Conservation (phyloP, 805 yeast species). For the Starmerella powellii region DNA sequence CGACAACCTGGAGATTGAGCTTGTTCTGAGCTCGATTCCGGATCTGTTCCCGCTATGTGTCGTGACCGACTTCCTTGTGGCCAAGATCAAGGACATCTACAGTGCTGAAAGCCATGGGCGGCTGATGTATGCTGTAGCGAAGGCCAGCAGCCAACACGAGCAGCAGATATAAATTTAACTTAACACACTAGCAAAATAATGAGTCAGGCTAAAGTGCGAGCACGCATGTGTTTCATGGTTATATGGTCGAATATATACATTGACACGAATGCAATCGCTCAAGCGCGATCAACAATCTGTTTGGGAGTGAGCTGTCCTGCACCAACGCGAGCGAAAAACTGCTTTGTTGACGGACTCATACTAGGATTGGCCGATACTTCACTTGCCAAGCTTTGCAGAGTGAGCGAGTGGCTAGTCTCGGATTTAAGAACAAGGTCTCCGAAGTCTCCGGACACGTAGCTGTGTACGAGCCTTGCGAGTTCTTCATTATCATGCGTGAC, state of each 20-base stretch:
- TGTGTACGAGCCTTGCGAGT: conserved; percentile 4
- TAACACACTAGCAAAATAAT: no score
- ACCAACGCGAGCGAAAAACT: conserved; percentile 17
- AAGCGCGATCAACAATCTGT: conserved; percentile 10
- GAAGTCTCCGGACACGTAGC: conserved; percentile 14
- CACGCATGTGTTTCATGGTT: no score
- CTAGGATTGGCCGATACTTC: conserved; percentile 14
- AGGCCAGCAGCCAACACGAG: neutral
- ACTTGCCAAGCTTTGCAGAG: conserved; percentile 7
- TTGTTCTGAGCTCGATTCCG: conserved; percentile 3
- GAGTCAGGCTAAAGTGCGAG: no score
- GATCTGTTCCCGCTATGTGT: conserved; percentile 7
- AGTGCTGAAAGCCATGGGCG: neutral
- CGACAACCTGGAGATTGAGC: neutral
- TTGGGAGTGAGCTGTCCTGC: conserved; percentile 18
- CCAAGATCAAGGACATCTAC: neutral
- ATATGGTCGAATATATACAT: neutral
- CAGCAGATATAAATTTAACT: no score
- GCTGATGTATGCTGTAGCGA: conserved; percentile 4
- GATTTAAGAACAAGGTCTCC: conserved; percentile 1
- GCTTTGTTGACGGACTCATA: conserved; percentile 6
- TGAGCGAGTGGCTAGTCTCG: neutral
- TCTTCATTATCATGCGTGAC: conserved; percentile 6
- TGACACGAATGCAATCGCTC: no score
- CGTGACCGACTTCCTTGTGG: conserved; percentile 3